These are phyloP conservation scores for Tolypocladium sp. DNA, from an alignment of 2,329 filamentous ascomycete genomes.

Conservation along the genomic window DNA sequence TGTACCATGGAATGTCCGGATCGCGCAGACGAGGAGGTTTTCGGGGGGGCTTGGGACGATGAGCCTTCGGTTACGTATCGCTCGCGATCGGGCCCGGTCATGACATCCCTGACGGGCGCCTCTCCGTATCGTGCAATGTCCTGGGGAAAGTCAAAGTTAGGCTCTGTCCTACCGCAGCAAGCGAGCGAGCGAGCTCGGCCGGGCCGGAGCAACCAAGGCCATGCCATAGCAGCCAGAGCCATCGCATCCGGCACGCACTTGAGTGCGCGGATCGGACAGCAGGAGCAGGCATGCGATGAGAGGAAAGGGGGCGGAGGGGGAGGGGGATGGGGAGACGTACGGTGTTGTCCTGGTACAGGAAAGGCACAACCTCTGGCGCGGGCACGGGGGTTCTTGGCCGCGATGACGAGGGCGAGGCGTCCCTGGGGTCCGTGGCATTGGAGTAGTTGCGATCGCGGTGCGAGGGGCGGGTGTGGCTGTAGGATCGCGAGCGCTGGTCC, in stretches of 20 bases:
- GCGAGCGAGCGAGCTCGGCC: background rate
- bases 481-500: slow-evolving; percentile 55
- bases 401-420: slow-evolving; percentile 66
- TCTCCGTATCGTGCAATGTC: slow-evolving; percentile 72
- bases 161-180: background rate
- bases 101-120: slow-evolving; percentile 62
- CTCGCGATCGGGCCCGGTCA: slow-evolving; percentile 60
- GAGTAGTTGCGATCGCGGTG: slow-evolving; percentile 76
- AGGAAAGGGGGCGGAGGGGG: slow-evolving; percentile 3
- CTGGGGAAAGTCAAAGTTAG: slow-evolving; percentile 24
- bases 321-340: slow-evolving; percentile 36
- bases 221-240: background rate
- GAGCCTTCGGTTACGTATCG: slow-evolving; percentile 47
- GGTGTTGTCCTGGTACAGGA: slow-evolving; percentile 77
- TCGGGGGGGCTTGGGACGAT: slow-evolving; percentile 37
- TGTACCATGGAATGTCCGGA: slow-evolving; percentile 54
- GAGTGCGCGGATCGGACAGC: background rate
- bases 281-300: background rate
- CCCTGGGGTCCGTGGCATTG: slow-evolving; percentile 60
- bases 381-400: slow-evolving; percentile 78
- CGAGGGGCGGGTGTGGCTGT: slow-evolving; percentile 45
- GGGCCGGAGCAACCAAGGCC: background rate
- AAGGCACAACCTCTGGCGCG: slow-evolving; percentile 92
- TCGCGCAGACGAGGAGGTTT: slow-evolving; percentile 54
- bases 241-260: background rate